Evolutionary conservation across 306 rosid species (phyloP), one percentile per base, ranked within the genome.

Genomic region (Cucurbita argyrosperma): DNA sequence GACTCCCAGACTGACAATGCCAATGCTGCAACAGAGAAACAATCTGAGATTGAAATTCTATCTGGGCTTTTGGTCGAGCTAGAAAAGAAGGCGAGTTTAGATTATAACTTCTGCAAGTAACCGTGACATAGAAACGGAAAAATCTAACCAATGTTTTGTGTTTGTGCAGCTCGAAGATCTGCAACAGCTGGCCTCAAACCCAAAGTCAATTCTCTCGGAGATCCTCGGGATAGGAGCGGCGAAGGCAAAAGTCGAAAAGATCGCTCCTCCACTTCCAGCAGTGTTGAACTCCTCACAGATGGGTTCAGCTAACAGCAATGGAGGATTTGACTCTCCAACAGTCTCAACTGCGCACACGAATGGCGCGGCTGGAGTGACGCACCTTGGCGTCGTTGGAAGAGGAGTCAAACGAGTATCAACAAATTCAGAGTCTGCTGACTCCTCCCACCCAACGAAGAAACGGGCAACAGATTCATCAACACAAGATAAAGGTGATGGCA

Each of bases 341-440:
- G 79, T 81, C 57, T 91, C 99, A 59, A 91, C 99, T 49, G 95
- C 89, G 52, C 95, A 84, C 78, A 72, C 95, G 4, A 89, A 90
- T 74, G 96, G 89, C 42, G 63, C 96, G 50, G 51, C 96, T 74
- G 94, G 78, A 64, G 92, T 94, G 82, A 94, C 97, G 42, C 92
- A 94, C 78, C 99, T 94, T 60, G 99, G 99, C 2, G 92, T 94
- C 74, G 95, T 94, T 6, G 99, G 99, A 78, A 88, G 99, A 83
- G 99, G 99, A 74, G 95, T 94, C 52, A 94, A 91, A 86, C 89
- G 99, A 71, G 82, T 86, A 35, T 77, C 85, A 58, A 77, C 72
- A 74, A 85, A 63, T 61, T 74, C 90, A 4, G 80, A 79, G 76
- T 62, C 71, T 1, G 70, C 83, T n/a, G 92, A 89, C 72, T 82